Percentiles rank a stretch among this genome's conserved stretches.
Conservation (phyloP, 495 filamentous ascomycete genomes). For the Penicillium daleae region DNA sequence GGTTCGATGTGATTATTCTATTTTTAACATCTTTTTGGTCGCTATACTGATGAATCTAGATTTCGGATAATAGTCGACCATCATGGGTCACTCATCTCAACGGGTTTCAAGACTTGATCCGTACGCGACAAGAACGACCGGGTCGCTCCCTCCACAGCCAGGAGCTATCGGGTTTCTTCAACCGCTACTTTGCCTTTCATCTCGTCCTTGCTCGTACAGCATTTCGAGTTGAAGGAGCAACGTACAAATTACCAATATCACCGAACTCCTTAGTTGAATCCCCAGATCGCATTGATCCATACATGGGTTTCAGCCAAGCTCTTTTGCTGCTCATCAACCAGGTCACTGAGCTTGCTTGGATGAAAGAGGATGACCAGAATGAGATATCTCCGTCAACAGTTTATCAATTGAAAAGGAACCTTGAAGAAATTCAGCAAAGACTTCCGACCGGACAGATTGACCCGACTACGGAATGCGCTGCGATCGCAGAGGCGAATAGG, state of each 20-base stretch:
- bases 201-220: slow-evolving; percentile 30
- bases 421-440: slow-evolving; percentile 23
- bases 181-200: slow-evolving; percentile 33
- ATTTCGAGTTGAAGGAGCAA: slow-evolving; percentile 16
- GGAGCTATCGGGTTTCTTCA: slow-evolving; percentile 29
- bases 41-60: slow-evolving; percentile 15
- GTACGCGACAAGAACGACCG: slow-evolving; percentile 19
- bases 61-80: slow-evolving; percentile 31
- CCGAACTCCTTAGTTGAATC: slow-evolving; percentile 15
- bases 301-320: slow-evolving; percentile 32
- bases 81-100: slow-evolving; percentile 34
- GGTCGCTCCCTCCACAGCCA: slow-evolving; percentile 19
- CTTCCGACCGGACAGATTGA: slow-evolving; percentile 17
- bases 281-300: slow-evolving; percentile 28
- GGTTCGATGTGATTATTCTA: slow-evolving; percentile 19
- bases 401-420: slow-evolving; percentile 6
- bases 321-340: slow-evolving; percentile 30
- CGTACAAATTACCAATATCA: slow-evolving; percentile 5
- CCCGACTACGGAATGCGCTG: slow-evolving; percentile 19
- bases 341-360: slow-evolving; percentile 27
- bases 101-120: slow-evolving; percentile 28
- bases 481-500: slow-evolving; percentile 33
- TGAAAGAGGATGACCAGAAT: slow-evolving; percentile 7
- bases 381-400: neutral
- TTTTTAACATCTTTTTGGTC: neutral